Base-by-base conservation (phyloP, 805 yeast species). In the Dipodascus geniculatus region DNA sequence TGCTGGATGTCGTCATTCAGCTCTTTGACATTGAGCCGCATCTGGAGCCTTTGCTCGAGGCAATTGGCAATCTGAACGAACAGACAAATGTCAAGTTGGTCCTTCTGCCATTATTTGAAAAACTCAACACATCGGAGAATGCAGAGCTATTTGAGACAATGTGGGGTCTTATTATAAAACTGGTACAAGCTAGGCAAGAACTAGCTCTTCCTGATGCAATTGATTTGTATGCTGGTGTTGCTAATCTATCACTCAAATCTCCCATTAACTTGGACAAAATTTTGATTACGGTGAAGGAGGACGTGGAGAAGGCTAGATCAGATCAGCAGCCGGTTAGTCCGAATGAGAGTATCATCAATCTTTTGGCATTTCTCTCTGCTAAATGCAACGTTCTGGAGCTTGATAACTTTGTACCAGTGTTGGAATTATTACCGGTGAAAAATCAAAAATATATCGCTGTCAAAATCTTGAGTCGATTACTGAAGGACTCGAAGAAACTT, bases 11-110 rank as follows among this genome's bases (percentile, higher is more conserved):
- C 11, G 74, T 90, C 53, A 83, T 87, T 52, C 96, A 89, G 64
- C 90, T 88, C 1, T 90, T 90, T 70, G 96, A 96, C 0, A 96
- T 86, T 61, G 85, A 83, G 57, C 88, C 83, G 65, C 96, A 90
- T 62, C 68, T 87, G 55, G 74, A 74, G 14, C 85, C 96, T 0
- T 71, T 90, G 60, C 72, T 90, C 58, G 76, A 75, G 23, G 79
- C 87, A 0, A 76, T 86, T 22, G 67, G 82, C 51, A 74, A 78
- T 53, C 71, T 90, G 55, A 80, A 79, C 62, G 86, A 89, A 1
- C 73, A 77, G 51, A 83, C 87, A 14, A 75, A 80, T 48, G 74
- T 83, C 52, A 76, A 81, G 42, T 81, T 78, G 54, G 75, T 89
- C 28, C 72, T 88, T 22, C 68, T 79, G 3, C 78, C 88, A 0